Evolutionary conservation across 352 stramenopile species (phyloP).

Genomic region (Bremia lactucae): DNA sequence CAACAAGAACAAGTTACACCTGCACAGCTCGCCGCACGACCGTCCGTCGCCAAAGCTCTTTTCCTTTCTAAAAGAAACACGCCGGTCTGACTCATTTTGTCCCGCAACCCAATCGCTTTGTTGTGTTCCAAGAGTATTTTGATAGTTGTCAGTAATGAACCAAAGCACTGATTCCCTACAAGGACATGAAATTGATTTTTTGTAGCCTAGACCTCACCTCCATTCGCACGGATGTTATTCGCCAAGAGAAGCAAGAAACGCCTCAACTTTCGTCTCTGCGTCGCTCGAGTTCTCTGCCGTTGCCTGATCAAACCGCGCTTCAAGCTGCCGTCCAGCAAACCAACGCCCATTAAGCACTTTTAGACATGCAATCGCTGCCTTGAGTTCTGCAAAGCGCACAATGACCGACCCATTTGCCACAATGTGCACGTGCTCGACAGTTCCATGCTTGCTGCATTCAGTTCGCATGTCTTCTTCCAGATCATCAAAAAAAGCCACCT

Average conservation of each 20-base stretch:
- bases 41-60: constrained; percentile 73
- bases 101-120: constrained; percentile 78
- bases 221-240: constrained; percentile 14
- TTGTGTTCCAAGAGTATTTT: constrained; percentile 75
- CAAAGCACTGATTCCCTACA: not conserved
- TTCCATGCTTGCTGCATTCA: constrained; percentile 62
- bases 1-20: constrained; percentile 18
- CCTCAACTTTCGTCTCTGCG: constrained; percentile 59
- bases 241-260: constrained; percentile 61
- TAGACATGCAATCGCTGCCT: constrained; percentile 58
- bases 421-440: constrained; percentile 56
- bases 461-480: constrained; percentile 70
- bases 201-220: constrained; percentile 7
- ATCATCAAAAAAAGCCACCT: constrained; percentile 49
- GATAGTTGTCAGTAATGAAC: constrained; percentile 9
- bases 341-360: constrained; percentile 66
- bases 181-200: not conserved
- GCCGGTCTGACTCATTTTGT: constrained; percentile 32
- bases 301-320: constrained; percentile 48
- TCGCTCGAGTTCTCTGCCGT: constrained; percentile 45
- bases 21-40: constrained; percentile 56
- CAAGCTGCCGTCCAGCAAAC: constrained; percentile 66
- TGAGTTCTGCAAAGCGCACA: constrained; percentile 43
- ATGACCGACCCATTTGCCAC: constrained; percentile 45
- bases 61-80: constrained; percentile 68